Conservation (phyloP, 202 grass and related monocot species). For the Cymbopogon flexuosus region DNA sequence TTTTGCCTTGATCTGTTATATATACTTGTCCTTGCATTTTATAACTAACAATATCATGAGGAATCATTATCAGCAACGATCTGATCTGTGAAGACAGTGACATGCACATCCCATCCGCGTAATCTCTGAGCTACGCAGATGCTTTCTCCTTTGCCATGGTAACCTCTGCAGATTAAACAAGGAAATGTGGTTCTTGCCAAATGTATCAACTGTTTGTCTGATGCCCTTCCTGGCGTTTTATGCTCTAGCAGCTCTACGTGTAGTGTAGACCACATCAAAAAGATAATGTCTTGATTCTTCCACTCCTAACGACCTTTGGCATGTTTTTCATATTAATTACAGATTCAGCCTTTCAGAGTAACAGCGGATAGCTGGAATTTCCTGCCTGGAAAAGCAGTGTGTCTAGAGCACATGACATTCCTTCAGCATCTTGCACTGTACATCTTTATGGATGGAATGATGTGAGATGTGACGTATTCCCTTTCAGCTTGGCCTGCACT, state of each 20-base stretch:
- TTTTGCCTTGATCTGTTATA: not conserved
- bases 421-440: slow-evolving; percentile 16
- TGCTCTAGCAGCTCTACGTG: slow-evolving; percentile 8
- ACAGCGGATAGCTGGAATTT: slow-evolving; percentile 32
- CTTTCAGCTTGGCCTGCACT: not conserved
- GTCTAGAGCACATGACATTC: slow-evolving; percentile 33
- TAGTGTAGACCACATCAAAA: slow-evolving; percentile 33
- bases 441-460: slow-evolving; percentile 31
- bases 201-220: not conserved
- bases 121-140: not conserved
- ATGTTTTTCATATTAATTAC: slow-evolving; percentile 5
- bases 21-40: not conserved
- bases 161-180: not conserved
- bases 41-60: not conserved
- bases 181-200: not conserved
- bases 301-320: not conserved
- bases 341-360: slow-evolving; percentile 27
- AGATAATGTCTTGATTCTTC: slow-evolving; percentile 27
- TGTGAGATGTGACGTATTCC: slow-evolving; percentile 24
- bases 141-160: not conserved
- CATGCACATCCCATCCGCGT: too few species aligned
- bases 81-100: not conserved
- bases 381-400: slow-evolving; percentile 15
- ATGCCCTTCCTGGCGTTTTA: slow-evolving; percentile 10
- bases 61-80: not conserved